Base-by-base conservation (phyloP, 2,329 filamentous ascomycete genomes). In the Knufia fluminis region DNA sequence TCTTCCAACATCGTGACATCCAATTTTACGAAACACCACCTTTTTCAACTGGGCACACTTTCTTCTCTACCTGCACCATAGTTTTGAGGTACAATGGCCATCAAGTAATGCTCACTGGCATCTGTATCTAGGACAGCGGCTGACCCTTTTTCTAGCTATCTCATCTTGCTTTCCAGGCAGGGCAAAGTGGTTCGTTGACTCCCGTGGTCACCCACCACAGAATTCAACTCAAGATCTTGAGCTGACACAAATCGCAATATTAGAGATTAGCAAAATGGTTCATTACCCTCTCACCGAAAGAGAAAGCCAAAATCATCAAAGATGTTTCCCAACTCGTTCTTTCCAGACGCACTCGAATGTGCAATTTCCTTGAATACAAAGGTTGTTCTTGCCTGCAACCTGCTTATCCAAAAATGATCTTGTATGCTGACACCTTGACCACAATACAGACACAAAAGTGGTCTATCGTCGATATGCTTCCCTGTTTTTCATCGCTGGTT, bases 231-330 rank as follows among this genome's bases (percentile, higher is more conserved):
- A 49, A 38, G 43, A 20, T 24, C 45, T 52, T 53, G 46, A 52
- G 56, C 58, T 64, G 47, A 63, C 57, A 52, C 52, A 63, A 57
- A 63, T 60, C 61, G 57, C 57, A 59, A 49, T 42, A 56, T 50
- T 71, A 98, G 92, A 90, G 92, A 66, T 83, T 98, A 50, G 92
- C 92, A 60, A 98, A 98, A 75, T 98, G 92, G 92, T 98, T 98
- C 73, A 94, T 90, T 49, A 98, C 92, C 14, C 79, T 98, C 55
- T 95, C 91, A 31, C 92, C 92, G 56, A 96, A 85, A 71, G 92
- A 98, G 66, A 98, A 98, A 75, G 92, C 91, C 71, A 98, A 98
- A 78, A 97, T 98, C 66, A 91, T 98, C 78, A 98, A 98, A 72
- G 92, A 98, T 76, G 92, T 98, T 63, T 89, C 92, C 54, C 92